A percentile compares a stretch with the other conserved stretches of the same genome.
phyloP scores from a whole-genome alignment of 495 filamentous ascomycete species.

The Xylaria sp. region DNA sequence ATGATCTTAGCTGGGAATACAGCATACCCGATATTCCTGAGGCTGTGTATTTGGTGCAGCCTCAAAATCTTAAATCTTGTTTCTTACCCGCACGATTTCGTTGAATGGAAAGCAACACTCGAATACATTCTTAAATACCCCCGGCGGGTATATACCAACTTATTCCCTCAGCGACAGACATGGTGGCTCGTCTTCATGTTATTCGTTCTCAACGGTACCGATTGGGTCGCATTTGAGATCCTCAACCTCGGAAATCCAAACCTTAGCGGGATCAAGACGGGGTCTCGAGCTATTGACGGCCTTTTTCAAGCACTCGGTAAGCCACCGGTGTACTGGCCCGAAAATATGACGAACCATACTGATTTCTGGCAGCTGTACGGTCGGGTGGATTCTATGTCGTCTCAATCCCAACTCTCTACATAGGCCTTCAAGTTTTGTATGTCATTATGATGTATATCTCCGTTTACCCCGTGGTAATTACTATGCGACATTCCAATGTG shows the following conservation, averaged over 20 bases:
- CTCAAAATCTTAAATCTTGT: slow-evolving; percentile 40
- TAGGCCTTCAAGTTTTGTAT: slow-evolving; percentile 79
- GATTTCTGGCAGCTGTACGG: slow-evolving; percentile 65
- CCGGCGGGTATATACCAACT: slow-evolving; percentile 79
- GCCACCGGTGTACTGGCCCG: background rate
- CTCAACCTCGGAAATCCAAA: slow-evolving; percentile 75
- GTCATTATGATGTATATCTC: slow-evolving; percentile 96
- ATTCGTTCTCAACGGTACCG: slow-evolving; percentile 76
- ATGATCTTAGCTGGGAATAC: slow-evolving; percentile 89
- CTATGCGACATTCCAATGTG: slow-evolving; percentile 68
- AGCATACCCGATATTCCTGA: slow-evolving; percentile 75
- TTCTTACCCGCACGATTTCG: slow-evolving; percentile 39
- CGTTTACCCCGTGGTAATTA: slow-evolving; percentile 77
- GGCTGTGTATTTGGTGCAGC: slow-evolving; percentile 76
- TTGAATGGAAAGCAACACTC: slow-evolving; percentile 66
- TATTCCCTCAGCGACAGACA: slow-evolving; percentile 78
- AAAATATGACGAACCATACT: background rate
- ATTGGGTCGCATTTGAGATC: slow-evolving; percentile 83
- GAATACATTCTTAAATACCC: slow-evolving; percentile 84
- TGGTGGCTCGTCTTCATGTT: slow-evolving; percentile 81
- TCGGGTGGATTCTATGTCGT: slow-evolving; percentile 87
- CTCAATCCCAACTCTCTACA: slow-evolving; percentile 69
- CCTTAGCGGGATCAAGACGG: slow-evolving; percentile 62
- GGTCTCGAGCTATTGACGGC: slow-evolving; percentile 73
- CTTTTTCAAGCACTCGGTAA: slow-evolving; percentile 77